Base-by-base conservation (phyloP, 2,329 filamentous ascomycete genomes). In the Massarina eburnea region DNA sequence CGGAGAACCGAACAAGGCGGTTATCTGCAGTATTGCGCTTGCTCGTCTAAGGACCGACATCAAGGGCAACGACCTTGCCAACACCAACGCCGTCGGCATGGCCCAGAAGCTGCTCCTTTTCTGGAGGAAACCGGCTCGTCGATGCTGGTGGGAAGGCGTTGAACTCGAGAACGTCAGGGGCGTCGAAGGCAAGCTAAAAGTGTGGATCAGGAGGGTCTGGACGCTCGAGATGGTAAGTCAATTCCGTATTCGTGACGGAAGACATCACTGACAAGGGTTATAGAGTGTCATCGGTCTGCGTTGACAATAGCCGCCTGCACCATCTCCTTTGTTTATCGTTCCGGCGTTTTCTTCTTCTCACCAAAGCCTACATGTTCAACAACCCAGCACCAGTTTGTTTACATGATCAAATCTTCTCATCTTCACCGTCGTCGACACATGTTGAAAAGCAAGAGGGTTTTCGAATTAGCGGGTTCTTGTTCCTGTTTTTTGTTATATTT, bases 111-210 rank as follows among this genome's bases (percentile, higher is more conserved):
- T 99, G 37, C 80, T 99, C 12, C 80, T 99, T 3, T 99, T 99
- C 77, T 99, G 94, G 94, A 83, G 94, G 56, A 99, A 99, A 73
- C 94, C 94, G 14, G 94, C 94, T 12, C 80, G 94, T 50, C 82
- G 94, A 69, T 99, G 94, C 77, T 99, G 94, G 94, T 99, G 94
- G 94, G 94, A 99, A 71, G 94, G 94, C 19, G 88, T 99, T 29
- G 91, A 97, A 70, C 78, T 99, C 35, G 83, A 94, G 15, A 80
- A 89, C 55, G 88, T 99, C 10, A 90, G 95, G 40, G 94, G 94
- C 12, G 87, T 97, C 7, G 84, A 95, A 41, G 92, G 91, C 41
- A 89, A 86, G 68, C 79, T 99, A 58, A 99, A 99, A 74, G 91
- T 99, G 47, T 99, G 94, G 94, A 97, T 99, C 68, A 81, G 94